Base-by-base conservation (phyloP, 345 rosid species). In the Populus alba region DNA sequence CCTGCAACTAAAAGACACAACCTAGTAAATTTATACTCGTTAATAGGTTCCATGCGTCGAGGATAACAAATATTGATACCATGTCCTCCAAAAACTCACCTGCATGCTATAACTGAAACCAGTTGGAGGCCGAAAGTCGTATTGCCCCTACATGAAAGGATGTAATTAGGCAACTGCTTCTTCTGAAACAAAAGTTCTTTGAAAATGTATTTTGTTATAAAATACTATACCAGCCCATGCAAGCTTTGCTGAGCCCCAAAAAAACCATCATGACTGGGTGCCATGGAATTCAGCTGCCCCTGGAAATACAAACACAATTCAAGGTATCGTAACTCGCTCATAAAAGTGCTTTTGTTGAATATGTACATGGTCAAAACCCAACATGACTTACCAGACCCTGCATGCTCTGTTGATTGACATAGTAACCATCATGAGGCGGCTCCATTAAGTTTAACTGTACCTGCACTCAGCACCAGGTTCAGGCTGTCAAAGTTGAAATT, bases 391-490 rank as follows among this genome's bases (percentile, higher is more conserved):
- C 92, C 86, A 85, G 81, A 72, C 87, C 82, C 75, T 87, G 90
- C 63, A 90, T 84, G 80, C 82, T 84, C 76, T 79, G 85, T 75
- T 88, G 92, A 75, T 85, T 84, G 63, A 88, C 91, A 84, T 82
- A 88, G 86, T 85, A 90, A 73, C 84, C 91, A 74, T 90, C 92
- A 53, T 88, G 91, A 79, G 92, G 91, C 39, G 91, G 92, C 82
- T 90, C 92, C 92, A 90, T 88, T 78, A 88, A 82, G 68, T 90
- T 90, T 80, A 90, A 78, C 81, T 85, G 88, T 53, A 88, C 86
- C 85, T 85, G 80, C 65, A 81, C 75, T 83, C 51, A 75, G 39
- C 35, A 59, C 68, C 65, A 70, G 49, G 18, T 85, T 70, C 70
- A 79, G 75, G n/a, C 33, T 2, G 57, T 38, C 71, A 69, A 38